Evolutionary conservation across 1,284 basidiomycete species (phyloP), one percentile per base, ranked within the genome.

Genomic region (Ceratobasidium papillatum): DNA sequence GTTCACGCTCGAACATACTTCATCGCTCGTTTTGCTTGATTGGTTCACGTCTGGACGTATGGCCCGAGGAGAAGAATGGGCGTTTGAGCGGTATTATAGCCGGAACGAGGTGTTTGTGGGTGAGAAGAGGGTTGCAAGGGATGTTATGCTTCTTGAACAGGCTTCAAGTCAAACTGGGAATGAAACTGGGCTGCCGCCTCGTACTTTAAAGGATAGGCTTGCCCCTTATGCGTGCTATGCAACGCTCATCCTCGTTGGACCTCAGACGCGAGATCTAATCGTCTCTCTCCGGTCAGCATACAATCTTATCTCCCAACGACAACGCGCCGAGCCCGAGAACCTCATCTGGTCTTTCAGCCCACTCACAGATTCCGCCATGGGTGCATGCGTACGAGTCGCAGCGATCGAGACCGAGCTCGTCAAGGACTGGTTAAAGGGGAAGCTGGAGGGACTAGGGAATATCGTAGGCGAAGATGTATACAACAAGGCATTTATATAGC

Each of bases 1-100:
- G 25, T 91, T 94, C 80, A 86, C 85, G 47, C 87, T 97, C 74
- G 83, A 87, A 4, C 80, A 80, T 0, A 17, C 85, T 51, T 87
- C 91, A 12, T 92, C 90, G 1, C 83, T 88, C 8, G 86, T 93
- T 47, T 81, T 96, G 0, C 86, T 98, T n/a, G 95, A 98, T 81
- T 96, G 94, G 94, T 84, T 95, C 74, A 97, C 94, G 1, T 93
- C 92, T 2, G 96, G 96, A 7, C 88, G 96, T 58, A 88, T 86
- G 80, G 86, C 90, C 25, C 85, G 88, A 22, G 92, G 91, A 27
- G 97, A 99, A 81, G 88, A 93, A 64, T 99, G 97, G 97, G 89
- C 83, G 0, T 98, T 99, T 81, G 87, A 90, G 51, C 85, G 87
- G 74, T 99, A 98, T 81, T 88, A 90, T 79, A 96, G 92, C 78